Base-by-base conservation (phyloP, 306 rosid species). In the Vicia sativa region DNA sequence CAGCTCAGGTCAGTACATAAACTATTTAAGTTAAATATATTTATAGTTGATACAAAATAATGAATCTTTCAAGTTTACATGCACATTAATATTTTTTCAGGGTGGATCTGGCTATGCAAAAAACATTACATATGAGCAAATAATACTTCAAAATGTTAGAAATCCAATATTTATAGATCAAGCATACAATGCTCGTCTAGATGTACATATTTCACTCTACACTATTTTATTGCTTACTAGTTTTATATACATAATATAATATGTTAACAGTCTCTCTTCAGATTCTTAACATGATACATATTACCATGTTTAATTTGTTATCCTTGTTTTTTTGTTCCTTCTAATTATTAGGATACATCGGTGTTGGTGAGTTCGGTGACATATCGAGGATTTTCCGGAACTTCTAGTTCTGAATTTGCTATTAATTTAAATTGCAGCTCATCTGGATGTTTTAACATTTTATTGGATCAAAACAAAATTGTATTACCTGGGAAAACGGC, bases 61-160 rank as follows among this genome's bases (percentile, higher is more conserved):
- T 31, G 37, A 31, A 31, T 31, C 8, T 31, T 6, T 6, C 37
- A 31, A 34, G 9, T 1, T 34, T 34, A 34, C 38, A 7, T 31
- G 38, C 9, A 34, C n/a, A 41, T 21, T 0, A 10, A 11, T 42
- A 3, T 35, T 59, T 18, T 50, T n/a, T 0, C 4, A 79, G 84
- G 82, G 83, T 66, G 85, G 85, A 74, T 19, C 70, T 1, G 87
- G 87, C 13, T 77, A 66, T 80, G 85, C 81, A 11, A 77, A 54
- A 23, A 55, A 57, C 5, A 83, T 83, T 26, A 41, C 42, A 4
- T 83, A 48, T 23, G 76, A 83, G 19, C 5, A 80, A 7, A 80
- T 83, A 11, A 43, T 1, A 16, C 26, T 83, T 0, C 2, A 0
- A 6, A 15, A 7, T 5, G 41, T 45, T 2, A 6, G 28, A 3